Base-by-base conservation (phyloP, 371 early-diverging fungal species). In the Mucor piriformis region DNA sequence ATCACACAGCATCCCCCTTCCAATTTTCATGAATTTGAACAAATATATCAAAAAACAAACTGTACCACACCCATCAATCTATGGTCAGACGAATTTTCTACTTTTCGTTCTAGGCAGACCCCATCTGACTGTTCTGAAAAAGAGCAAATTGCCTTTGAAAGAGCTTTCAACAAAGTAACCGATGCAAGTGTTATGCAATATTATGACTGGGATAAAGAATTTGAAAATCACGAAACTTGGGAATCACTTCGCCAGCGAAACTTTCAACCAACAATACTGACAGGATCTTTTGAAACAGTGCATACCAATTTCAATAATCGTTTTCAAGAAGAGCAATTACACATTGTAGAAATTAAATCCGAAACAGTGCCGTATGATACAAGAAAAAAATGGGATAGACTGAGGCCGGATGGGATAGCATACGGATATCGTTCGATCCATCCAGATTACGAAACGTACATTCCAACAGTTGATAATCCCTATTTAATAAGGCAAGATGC, bases 391-490 rank as follows among this genome's bases (percentile, higher is more conserved):
- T 92, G 92, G 92, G 83, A 91, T 55, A 66, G 79, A n/a, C 63
- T 86, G 27, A 52, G 59, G 27, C 67, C 81, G 16, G 73, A 78
- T 8, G 75, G 74, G 32, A 64, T 69, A 11, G 77, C 79, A 5
- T 48, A 76, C 27, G 84, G 87, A 2, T 87, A 89, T 55, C 74
- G 82, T 33, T 88, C 90, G 1, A 64, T 67, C 11, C 83, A 88
- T 48, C 83, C 86, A 1, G 80, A 83, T 40, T 89, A 88, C 72
- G 80, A 80, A n/a, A 70, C 72, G 3, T 96, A 96, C 70, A 77
- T 72, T 34, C 95, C 95, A 70, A 78, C 85, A 15, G 71, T 76
- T 18, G 79, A 81, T 61, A 96, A 97, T 69, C 93, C 92, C 4
- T 98, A 86, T 67, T 55, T 91, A 13, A 56, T 64, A 5, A 38